Evolutionary conservation across 169 alveolate species (phyloP), one percentile per base, ranked within the genome.

Genomic region (Fabrea salina): DNA sequence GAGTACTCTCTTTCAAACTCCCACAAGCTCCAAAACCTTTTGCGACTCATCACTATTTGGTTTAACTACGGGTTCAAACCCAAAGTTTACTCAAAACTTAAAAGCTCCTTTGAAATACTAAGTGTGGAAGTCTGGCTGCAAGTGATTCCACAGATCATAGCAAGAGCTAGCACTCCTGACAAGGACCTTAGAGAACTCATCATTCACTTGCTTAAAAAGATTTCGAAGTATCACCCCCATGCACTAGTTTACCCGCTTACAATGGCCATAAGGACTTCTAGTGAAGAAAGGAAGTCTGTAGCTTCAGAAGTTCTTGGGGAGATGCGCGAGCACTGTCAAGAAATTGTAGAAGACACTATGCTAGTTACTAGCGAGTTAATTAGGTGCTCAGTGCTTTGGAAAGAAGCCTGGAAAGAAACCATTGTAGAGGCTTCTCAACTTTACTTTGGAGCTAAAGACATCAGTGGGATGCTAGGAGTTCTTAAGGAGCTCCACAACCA

Each of bases 331-430:
- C 40, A 54, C 32, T 80, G 86, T 72, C 80, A 71, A 4, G 44
- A 68, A 16, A 80, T 95, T 32, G 91, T 95, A 40, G 91, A 91
- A 33, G 94, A 95, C 71, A 92, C 96, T 13, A 70, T 89, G 53
- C 68, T 91, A 54, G 91, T 95, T 30, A 84, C 95, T 25, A 82
- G 88, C 30, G 98, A 95, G 85, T 86, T 93, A 50, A 91, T 92
- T 57, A 84, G 97, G 75, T 87, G 95, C 33, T 95, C 97, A 5
- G 91, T 94, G 30, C 84, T 95, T 25, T 81, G 91, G 43, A 91
- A 93, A 78, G 98, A 95, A 83, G 86, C 88, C 49, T 93, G 98
- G 97, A 61, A 86, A 75, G 97, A 93, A 78, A 94, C 95, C 3
- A 90, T 95, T 44, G 94, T 93, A 83, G 97, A 95, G 71, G 96